phyloP scores from a whole-genome alignment of 169 alveolate species.

The Amoebophrya sp. region DNA sequence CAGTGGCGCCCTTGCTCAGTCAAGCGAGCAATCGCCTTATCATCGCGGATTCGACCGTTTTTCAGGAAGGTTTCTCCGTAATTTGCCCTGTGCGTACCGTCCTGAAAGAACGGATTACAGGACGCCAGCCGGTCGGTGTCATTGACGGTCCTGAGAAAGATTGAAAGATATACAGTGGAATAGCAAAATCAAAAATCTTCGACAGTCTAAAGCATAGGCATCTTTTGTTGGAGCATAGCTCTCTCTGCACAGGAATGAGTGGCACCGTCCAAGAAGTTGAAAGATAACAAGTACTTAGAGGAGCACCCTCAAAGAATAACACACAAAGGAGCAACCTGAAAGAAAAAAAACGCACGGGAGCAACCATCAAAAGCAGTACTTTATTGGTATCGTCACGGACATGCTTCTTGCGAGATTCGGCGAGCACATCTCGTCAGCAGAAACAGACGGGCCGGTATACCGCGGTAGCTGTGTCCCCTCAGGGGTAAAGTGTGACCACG shows the following conservation, averaged over 20 bases:
- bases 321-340: no score
- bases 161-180: no score
- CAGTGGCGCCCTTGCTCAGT: background rate
- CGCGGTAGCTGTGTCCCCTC: background rate
- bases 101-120: background rate
- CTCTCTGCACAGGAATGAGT: no score
- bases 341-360: background rate
- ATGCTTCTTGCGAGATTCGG: background rate
- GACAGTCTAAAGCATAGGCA: no score
- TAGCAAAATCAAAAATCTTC: no score
- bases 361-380: background rate
- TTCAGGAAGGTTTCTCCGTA: background rate
- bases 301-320: no score
- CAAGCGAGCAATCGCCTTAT: background rate
- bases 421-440: background rate
- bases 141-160: background rate
- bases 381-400: background rate
- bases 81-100: background rate
- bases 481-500: background rate
- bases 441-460: background rate
- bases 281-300: no score
- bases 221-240: no score
- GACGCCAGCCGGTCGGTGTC: background rate
- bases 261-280: no score
- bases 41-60: background rate